These are phyloP conservation scores for Vanrija sp. DNA, from an alignment of 1,284 basidiomycete genomes.

Conservation along the genomic window DNA sequence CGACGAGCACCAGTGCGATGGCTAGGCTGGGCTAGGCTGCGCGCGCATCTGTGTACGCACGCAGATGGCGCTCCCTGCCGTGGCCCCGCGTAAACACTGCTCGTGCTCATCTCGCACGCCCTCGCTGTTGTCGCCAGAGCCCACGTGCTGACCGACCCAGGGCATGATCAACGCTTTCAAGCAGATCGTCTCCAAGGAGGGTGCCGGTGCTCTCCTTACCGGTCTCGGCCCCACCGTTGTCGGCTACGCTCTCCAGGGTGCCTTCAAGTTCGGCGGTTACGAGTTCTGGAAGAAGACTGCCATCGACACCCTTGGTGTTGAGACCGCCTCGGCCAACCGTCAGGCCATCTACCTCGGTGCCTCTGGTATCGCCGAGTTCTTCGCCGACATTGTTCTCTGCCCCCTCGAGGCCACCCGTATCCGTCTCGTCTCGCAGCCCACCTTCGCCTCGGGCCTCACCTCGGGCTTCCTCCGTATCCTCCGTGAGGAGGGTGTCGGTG, in stretches of 20 bases:
- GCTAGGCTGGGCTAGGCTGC: not conserved
- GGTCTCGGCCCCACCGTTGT: slow-evolving; percentile 87
- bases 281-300: slow-evolving; percentile 92
- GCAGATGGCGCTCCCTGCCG: too few relatives aligned
- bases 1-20: too few relatives aligned
- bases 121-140: too few relatives aligned
- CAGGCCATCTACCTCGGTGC: slow-evolving; percentile 90
- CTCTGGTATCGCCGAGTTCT: slow-evolving; percentile 89
- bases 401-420: slow-evolving; percentile 58
- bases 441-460: slow-evolving; percentile 54
- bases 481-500: slow-evolving; percentile 52
- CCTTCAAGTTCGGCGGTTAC: slow-evolving; percentile 93
- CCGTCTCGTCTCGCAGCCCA: slow-evolving; percentile 56
- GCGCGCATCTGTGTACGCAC: too few relatives aligned
- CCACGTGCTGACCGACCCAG: slow-evolving; percentile 56
- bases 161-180: slow-evolving; percentile 70
- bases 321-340: slow-evolving; percentile 80
- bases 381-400: slow-evolving; percentile 72
- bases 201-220: slow-evolving; percentile 81
- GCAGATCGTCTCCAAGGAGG: slow-evolving; percentile 75
- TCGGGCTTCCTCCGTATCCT: slow-evolving; percentile 56
- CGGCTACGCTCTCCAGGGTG: slow-evolving; percentile 92
- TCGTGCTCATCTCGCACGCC: too few relatives aligned
- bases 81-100: too few relatives aligned
- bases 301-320: slow-evolving; percentile 79